A percentile compares a stretch with the other conserved stretches of the same genome.
These are phyloP conservation scores for Monosporascus cannonballus DNA, from an alignment of 2,329 filamentous ascomycete genomes.

Conservation along the genomic window DNA sequence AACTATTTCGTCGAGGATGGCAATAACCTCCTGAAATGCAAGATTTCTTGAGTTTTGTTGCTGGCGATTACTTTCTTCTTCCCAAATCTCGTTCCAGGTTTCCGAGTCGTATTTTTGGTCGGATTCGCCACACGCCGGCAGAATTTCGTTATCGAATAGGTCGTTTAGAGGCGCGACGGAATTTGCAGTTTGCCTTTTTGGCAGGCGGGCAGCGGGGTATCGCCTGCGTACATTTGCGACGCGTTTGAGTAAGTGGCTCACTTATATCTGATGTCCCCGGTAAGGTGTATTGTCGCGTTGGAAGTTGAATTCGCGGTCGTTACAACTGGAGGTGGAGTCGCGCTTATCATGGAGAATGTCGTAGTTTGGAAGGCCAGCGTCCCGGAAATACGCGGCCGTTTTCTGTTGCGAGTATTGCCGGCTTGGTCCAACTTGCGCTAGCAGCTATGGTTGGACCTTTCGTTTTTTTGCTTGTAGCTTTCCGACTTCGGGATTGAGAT, in stretches of 20 bases:
- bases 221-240: neutral
- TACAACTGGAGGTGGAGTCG: too few species aligned
- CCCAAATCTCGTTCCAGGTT: neutral
- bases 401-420: too few species aligned
- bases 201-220: neutral
- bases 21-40: neutral
- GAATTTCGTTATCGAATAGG: neutral
- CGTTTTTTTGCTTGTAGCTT: too few species aligned
- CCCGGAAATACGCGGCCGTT: neutral
- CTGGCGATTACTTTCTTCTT: neutral
- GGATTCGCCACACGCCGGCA: neutral
- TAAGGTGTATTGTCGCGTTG: neutral
- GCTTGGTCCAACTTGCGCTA: too few species aligned
- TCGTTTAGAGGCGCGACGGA: neutral
- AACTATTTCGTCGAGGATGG: neutral
- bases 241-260: neutral
- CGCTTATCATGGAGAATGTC: too few species aligned
- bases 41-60: neutral
- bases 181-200: neutral
- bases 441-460: too few species aligned
- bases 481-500: neutral
- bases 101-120: neutral
- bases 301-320: too few species aligned
- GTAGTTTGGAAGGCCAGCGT: neutral
- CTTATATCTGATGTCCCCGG: neutral